These are phyloP conservation scores for Tolypocladium amazonense DNA, from an alignment of 2,329 filamentous ascomycete species.

Conservation along the genomic window DNA sequence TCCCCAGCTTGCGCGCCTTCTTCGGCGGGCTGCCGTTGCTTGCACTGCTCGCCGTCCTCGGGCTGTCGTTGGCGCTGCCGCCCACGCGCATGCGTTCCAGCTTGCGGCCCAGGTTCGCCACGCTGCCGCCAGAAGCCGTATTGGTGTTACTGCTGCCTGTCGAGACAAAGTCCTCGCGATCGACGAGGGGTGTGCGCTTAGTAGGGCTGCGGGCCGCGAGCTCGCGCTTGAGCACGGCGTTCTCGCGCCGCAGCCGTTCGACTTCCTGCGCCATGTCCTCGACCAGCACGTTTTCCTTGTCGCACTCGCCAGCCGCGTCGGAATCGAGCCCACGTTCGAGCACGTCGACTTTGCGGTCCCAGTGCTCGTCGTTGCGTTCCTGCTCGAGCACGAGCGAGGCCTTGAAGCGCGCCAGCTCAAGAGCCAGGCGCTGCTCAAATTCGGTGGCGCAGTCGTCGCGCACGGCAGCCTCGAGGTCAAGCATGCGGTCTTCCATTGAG, in stretches of 20 bases:
- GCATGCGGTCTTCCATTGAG: constrained; percentile 53
- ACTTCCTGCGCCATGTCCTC: constrained; percentile 63
- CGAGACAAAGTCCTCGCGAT: constrained; percentile 36
- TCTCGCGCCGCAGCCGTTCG: constrained; percentile 53
- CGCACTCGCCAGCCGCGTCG: constrained; percentile 37
- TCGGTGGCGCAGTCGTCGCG: constrained; percentile 83
- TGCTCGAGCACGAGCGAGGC: constrained; percentile 66
- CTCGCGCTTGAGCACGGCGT: constrained; percentile 56
- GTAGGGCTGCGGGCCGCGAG: constrained; percentile 51
- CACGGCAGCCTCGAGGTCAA: constrained; percentile 69
- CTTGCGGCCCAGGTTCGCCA: constrained; percentile 31
- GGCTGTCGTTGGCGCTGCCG: constrained; percentile 20
- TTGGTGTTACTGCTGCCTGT: constrained; percentile 2
- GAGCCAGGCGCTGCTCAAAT: constrained; percentile 66
- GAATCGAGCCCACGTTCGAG: constrained; percentile 40
- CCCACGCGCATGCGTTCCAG: constrained; percentile 41
- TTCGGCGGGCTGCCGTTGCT: constrained; percentile 34
- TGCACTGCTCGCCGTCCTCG: constrained; percentile 12
- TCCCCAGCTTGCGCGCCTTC: constrained; percentile 39
- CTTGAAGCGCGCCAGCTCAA: constrained; percentile 76
- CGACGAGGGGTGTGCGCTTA: constrained; percentile 44
- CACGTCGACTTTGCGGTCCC: constrained; percentile 74
- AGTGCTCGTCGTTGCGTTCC: constrained; percentile 71
- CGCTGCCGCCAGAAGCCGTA: constrained; percentile 12
- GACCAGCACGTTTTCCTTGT: constrained; percentile 51